Evolutionary conservation across 805 yeast genomes (phyloP).

Genomic region (Lipomyces starkeyi): DNA sequence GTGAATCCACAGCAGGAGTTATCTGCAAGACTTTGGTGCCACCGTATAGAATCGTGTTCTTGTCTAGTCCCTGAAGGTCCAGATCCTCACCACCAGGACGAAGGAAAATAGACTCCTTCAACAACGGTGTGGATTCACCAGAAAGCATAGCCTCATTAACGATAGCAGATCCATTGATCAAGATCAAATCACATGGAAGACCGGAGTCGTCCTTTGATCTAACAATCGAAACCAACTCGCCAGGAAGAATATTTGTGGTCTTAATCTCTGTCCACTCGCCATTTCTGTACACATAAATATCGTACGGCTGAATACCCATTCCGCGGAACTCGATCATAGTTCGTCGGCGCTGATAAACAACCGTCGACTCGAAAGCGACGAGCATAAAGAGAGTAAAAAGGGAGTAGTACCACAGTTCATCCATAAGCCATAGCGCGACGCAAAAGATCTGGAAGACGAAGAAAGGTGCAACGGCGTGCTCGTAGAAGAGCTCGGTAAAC

Average conservation of each 20-base stretch:
- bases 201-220: conserved; percentile 93
- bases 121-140: conserved; percentile 96
- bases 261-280: conserved; percentile 69
- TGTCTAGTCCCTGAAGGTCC: conserved; percentile 83
- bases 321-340: conserved; percentile 95
- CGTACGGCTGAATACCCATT: conserved; percentile 95
- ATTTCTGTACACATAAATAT: conserved; percentile 73
- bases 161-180: conserved; percentile 89
- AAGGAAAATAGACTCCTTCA: conserved; percentile 86
- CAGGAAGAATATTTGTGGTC: conserved; percentile 83
- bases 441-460: conserved; percentile 96
- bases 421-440: conserved; percentile 93
- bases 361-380: conserved; percentile 89
- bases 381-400: conserved; percentile 90
- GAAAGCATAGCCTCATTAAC: conserved; percentile 99
- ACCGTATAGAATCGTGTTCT: conserved; percentile 87
- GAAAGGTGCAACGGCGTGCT: conserved; percentile 98
- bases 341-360: conserved; percentile 92
- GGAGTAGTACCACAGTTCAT: conserved; percentile 96
- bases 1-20: conserved; percentile 48
- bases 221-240: conserved; percentile 68
- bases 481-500: conserved; percentile 86
- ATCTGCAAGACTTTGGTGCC: conserved; percentile 97
- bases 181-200: conserved; percentile 88
- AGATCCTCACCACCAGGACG: conserved; percentile 75